Conservation (phyloP, 2,329 filamentous ascomycete genomes). For the Pyrenophora graminea region DNA sequence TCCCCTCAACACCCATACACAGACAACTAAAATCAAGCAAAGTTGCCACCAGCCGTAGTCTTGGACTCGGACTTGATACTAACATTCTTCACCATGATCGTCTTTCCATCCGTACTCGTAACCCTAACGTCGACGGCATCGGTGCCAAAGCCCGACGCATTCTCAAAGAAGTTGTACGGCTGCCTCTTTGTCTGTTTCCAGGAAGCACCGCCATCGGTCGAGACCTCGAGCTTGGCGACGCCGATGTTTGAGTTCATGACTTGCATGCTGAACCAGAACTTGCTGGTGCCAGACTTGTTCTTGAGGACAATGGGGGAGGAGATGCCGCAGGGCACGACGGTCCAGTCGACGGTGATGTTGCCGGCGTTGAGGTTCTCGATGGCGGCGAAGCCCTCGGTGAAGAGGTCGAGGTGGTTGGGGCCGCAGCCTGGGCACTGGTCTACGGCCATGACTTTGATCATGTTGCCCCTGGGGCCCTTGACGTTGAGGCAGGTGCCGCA, state of each 20-base stretch:
- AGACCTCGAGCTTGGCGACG: conserved; percentile 63
- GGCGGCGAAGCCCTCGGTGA: conserved; percentile 55
- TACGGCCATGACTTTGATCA: conserved; percentile 67
- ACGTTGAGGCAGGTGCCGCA: conserved; percentile 68
- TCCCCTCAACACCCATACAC: too few relatives aligned
- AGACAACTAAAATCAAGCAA: conserved; percentile 13
- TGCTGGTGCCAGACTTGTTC: conserved; percentile 58
- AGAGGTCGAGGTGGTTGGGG: conserved; percentile 61
- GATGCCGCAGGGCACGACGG: conserved; percentile 58
- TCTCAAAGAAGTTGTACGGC: conserved; percentile 64
- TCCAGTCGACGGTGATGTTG: conserved; percentile 56
- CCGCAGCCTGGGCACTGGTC: conserved; percentile 63
- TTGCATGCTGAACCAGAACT: conserved; percentile 65
- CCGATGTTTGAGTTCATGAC: conserved; percentile 66
- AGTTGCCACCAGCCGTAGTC: conserved; percentile 41
- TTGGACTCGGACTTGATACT: conserved; percentile 44
- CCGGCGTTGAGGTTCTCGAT: conserved; percentile 54
- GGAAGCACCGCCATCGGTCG: conserved; percentile 61
- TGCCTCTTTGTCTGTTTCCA: conserved; percentile 62
- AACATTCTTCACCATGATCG: conserved; percentile 58
- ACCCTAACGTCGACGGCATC: conserved; percentile 60
- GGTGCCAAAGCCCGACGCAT: conserved; percentile 60
- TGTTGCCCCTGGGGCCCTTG: conserved; percentile 60
- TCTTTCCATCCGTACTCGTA: conserved; percentile 58
- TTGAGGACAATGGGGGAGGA: conserved; percentile 55